Percentiles rank a stretch among this genome's conserved stretches.
Evolutionary conservation across 257 asterid species (phyloP).

Genomic region (Haberlea rhodopensis): DNA sequence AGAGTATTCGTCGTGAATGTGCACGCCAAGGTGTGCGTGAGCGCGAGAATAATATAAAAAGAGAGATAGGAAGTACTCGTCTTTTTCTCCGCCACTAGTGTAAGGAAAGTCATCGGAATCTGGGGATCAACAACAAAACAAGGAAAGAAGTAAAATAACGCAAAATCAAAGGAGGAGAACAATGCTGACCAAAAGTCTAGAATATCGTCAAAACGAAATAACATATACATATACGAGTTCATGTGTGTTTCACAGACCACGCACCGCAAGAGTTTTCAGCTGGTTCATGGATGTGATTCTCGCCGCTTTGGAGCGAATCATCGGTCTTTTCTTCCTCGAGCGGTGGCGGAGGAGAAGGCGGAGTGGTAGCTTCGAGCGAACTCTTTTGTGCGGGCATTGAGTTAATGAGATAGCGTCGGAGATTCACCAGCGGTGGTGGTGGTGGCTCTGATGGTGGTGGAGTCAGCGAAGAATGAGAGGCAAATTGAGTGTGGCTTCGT

Average conservation of each 20-base stretch:
- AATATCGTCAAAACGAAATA: constrained; percentile 30
- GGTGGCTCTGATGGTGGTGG: constrained; percentile 33
- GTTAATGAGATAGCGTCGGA: constrained; percentile 32
- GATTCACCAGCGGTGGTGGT: constrained; percentile 30
- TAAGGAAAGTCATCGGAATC: constrained; percentile 68
- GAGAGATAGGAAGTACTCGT: constrained; percentile 50
- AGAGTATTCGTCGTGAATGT: constrained; percentile 24
- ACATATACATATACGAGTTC: constrained; percentile 26
- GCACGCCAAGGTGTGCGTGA: constrained; percentile 23
- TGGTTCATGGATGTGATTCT: constrained; percentile 47
- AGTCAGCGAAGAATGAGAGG: constrained; percentile 37
- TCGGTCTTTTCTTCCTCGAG: constrained; percentile 46
- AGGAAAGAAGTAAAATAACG: constrained; percentile 14
- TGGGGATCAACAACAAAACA: constrained; percentile 39
- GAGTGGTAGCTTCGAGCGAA: constrained; percentile 44
- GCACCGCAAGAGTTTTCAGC: constrained; percentile 43
- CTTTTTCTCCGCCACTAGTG: constrained; percentile 58
- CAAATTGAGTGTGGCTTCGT: constrained; percentile 35
- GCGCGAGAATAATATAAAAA: constrained; percentile 15
- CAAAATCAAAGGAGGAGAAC: constrained; percentile 21
- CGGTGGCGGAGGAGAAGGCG: constrained; percentile 46
- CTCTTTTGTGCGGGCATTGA: constrained; percentile 90
- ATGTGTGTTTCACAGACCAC: constrained; percentile 27
- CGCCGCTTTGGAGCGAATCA: constrained; percentile 46
- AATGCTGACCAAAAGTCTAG: constrained; percentile 35